Percentiles rank a stretch among this genome's conserved stretches.
Conservation (phyloP, 306 rosid species). For the Cyclanthera cordifolia region DNA sequence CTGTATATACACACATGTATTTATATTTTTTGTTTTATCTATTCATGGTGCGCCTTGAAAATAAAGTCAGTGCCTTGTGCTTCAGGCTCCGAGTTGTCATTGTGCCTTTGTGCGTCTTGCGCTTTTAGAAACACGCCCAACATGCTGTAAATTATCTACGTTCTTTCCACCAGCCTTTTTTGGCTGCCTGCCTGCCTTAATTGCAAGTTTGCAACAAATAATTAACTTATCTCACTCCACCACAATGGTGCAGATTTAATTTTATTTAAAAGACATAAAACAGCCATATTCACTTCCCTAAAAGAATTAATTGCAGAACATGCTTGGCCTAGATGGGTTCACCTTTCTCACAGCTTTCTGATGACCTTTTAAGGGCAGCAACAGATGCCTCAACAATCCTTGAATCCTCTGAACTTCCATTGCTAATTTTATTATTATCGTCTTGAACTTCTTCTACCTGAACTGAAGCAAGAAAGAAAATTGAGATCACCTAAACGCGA, state of each 20-base stretch:
- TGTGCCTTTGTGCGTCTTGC: no score
- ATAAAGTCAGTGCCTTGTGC: no score
- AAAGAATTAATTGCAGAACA: background rate
- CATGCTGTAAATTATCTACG: background rate
- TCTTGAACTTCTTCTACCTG: conserved; percentile 32
- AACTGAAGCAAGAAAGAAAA: conserved; percentile 36
- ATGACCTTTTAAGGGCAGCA: conserved; percentile 61
- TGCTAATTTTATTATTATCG: conserved; percentile 15
- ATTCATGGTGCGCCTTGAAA: no score
- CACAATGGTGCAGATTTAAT: background rate
- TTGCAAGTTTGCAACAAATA: background rate
- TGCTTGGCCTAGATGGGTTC: conserved; percentile 13
- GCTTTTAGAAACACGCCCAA: no score
- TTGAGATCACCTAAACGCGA: background rate
- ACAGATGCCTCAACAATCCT: conserved; percentile 28
- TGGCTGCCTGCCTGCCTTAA: background rate
- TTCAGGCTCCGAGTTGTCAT: no score
- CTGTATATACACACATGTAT: no score
- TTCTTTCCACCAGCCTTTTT: background rate
- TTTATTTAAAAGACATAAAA: background rate
- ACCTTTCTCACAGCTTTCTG: conserved; percentile 49
- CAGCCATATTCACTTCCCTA: background rate
- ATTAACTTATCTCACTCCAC: background rate
- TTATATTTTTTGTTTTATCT: no score
- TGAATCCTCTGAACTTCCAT: conserved; percentile 27